These are phyloP conservation scores for Sporothrix globosa DNA, from an alignment of 2,329 filamentous ascomycete species.

Conservation along the genomic window DNA sequence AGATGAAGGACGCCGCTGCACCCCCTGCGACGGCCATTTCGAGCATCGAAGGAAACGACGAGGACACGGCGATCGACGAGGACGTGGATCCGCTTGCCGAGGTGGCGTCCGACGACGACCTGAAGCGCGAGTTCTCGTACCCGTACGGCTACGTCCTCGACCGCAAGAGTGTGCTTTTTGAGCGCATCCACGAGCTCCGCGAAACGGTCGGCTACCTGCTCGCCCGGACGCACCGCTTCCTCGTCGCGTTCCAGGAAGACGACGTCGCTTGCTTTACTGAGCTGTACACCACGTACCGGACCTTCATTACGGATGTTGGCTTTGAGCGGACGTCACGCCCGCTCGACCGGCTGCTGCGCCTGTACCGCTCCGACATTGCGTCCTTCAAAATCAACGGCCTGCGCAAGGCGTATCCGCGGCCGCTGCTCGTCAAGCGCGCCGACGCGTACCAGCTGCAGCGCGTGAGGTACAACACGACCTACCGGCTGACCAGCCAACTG, in stretches of 20 bases:
- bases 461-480: slow-evolving; percentile 89
- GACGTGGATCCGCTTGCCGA: slow-evolving; percentile 62
- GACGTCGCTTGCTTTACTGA: slow-evolving; percentile 95
- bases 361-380: slow-evolving; percentile 83
- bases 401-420: slow-evolving; percentile 88
- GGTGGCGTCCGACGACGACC: slow-evolving; percentile 75
- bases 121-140: slow-evolving; percentile 85
- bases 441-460: slow-evolving; percentile 94
- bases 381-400: slow-evolving; percentile 94
- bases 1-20: not conserved
- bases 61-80: slow-evolving; percentile 50
- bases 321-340: slow-evolving; percentile 95
- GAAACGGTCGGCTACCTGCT: slow-evolving; percentile 78
- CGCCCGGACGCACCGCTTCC: slow-evolving; percentile 81
- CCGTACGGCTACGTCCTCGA: slow-evolving; percentile 82
- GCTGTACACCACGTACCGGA: slow-evolving; percentile 87
- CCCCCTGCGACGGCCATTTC: slow-evolving; percentile 45
- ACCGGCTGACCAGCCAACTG: slow-evolving; percentile 84
- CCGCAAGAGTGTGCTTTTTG: slow-evolving; percentile 65
- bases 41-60: slow-evolving; percentile 58
- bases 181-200: slow-evolving; percentile 76
- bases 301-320: slow-evolving; percentile 97
- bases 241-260: slow-evolving; percentile 84
- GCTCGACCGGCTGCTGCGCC: slow-evolving; percentile 79
- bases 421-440: slow-evolving; percentile 87